phyloP scores from a whole-genome alignment of 1,139 yeast genomes.

The Suhomyces coccinellae region DNA sequence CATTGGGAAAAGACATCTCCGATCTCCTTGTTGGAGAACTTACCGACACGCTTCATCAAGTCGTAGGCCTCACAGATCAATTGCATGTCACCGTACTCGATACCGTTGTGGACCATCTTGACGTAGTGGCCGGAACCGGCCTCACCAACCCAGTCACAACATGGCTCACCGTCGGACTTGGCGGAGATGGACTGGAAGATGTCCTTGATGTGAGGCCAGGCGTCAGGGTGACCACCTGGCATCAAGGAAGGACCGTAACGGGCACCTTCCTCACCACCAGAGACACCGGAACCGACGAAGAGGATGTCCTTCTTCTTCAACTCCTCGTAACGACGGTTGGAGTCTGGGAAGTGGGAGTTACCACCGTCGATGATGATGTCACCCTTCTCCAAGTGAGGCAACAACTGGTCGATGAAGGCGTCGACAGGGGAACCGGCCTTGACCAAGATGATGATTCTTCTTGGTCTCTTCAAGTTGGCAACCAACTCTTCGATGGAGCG shows the following conservation, averaged over 20 bases:
- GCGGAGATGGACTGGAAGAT: constrained; percentile 97
- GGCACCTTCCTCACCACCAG: constrained; percentile 99
- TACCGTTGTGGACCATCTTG: constrained; percentile 99
- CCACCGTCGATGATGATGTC: constrained; percentile 99
- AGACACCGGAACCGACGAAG: constrained; percentile 98
- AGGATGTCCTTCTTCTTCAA: constrained; percentile 83
- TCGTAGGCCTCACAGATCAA: constrained; percentile 98
- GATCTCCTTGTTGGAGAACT: constrained; percentile 86
- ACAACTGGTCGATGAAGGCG: constrained; percentile 80
- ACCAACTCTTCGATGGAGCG: constrained; percentile 86
- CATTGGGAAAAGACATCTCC: constrained; percentile 89
- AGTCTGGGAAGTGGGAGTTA: constrained; percentile 98
- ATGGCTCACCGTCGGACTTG: constrained; percentile 96
- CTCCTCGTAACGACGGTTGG: constrained; percentile 94
- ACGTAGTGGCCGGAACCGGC: constrained; percentile 99
- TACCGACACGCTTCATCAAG: constrained; percentile 91
- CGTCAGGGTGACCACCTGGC: constrained; percentile 99
- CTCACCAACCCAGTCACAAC: constrained; percentile 99
- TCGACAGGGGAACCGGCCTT: constrained; percentile 98
- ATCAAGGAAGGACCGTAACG: constrained; percentile 98
- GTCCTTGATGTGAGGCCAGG: constrained; percentile 97
- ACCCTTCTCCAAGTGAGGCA: constrained; percentile 92
- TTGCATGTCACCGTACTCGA: constrained; percentile 99
- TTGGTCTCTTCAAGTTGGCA: constrained; percentile 91
- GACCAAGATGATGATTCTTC: constrained; percentile 90